Base-by-base conservation (phyloP, 192 early-diverging fungal genomes). In the Podochytrium sp. region DNA sequence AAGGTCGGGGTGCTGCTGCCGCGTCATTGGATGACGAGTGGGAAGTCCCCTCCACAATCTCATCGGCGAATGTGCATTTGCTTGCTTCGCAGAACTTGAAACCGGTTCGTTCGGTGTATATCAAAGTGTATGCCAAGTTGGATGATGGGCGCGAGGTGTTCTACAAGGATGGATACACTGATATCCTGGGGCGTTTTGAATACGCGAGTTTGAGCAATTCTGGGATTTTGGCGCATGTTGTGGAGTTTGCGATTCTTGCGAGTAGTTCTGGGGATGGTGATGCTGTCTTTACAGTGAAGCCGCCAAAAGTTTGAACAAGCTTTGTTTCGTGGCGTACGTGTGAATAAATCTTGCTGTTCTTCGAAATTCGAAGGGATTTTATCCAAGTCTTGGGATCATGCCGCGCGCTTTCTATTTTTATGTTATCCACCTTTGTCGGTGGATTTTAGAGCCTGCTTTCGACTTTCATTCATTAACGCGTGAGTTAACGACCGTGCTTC, bases 111-210 rank as follows among this genome's bases (percentile, higher is more conserved):
- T 57, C 55, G 4, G 69, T 59, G 16, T 71, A 71, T 42, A 41
- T 71, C n/a, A 71, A 71, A 33, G 56, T 59, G 1, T 71, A 71
- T 33, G 69, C 69, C 7, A 10, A 32, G 4, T 56, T 71, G 53
- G 3, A n/a, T 12, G 40, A 43, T 71, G 52, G 66, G 16, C 14
- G 40, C 16, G 57, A 57, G 60, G 56, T 71, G n/a, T 71, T 71
- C 33, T 71, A 71, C 57, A 71, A 71, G 57, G 69, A 71, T 38
- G 69, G 69, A 40, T 71, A 71, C 38, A 58, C 55, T 57, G 69
- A 71, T 39, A 30, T 71, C 10, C 32, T 71, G 23, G 69, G 69
- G 25, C 69, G 69, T 16, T 71, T 71, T 71, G 69, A 71, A 47
- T 71, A 71, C 29, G 69, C 34, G n/a, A 71, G 69, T 47, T 60